These are phyloP conservation scores for Wickerhamomyces canadensis DNA, from an alignment of 805 yeast genomes.

Conservation along the genomic window DNA sequence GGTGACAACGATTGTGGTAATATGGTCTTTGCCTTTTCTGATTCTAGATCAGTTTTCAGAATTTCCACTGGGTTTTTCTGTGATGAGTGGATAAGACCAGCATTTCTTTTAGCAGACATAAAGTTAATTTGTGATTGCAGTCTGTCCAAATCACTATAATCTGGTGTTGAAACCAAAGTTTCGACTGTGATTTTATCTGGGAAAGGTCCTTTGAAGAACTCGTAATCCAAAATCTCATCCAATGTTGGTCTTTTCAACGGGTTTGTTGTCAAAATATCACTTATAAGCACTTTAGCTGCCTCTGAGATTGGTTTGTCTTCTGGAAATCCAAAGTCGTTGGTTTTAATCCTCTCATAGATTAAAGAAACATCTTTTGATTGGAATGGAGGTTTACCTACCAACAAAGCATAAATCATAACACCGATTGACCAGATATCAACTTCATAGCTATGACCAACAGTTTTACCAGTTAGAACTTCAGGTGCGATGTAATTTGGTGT, in stretches of 20 bases:
- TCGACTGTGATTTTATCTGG: slow-evolving; percentile 63
- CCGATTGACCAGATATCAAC: slow-evolving; percentile 99
- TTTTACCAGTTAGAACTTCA: slow-evolving; percentile 87
- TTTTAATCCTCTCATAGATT: slow-evolving; percentile 87
- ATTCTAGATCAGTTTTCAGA: slow-evolving; percentile 60
- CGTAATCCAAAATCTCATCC: slow-evolving; percentile 71
- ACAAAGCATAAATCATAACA: slow-evolving; percentile 88
- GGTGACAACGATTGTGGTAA: slow-evolving; percentile 91
- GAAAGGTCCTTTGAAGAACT: slow-evolving; percentile 85
- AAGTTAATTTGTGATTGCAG: slow-evolving; percentile 65
- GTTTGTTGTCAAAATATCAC: slow-evolving; percentile 66
- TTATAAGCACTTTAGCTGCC: slow-evolving; percentile 70
- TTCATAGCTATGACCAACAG: slow-evolving; percentile 85
- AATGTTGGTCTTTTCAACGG: slow-evolving; percentile 80
- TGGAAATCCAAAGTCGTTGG: slow-evolving; percentile 77
- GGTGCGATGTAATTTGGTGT: slow-evolving; percentile 99
- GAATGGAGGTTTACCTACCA: slow-evolving; percentile 95
- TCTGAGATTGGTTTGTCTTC: slow-evolving; percentile 54
- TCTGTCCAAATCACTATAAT: slow-evolving; percentile 45
- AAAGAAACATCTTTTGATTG: slow-evolving; percentile 92
- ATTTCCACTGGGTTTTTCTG: slow-evolving; percentile 63
- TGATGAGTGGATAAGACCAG: slow-evolving; percentile 50
- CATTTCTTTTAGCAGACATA: slow-evolving; percentile 53
- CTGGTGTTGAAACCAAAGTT: slow-evolving; percentile 60
- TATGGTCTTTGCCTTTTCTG: slow-evolving; percentile 61